A percentile compares a stretch with the other conserved stretches of the same genome.
phyloP scores from a whole-genome alignment of 345 rosid species.

The Aquilaria yunnanensis region DNA sequence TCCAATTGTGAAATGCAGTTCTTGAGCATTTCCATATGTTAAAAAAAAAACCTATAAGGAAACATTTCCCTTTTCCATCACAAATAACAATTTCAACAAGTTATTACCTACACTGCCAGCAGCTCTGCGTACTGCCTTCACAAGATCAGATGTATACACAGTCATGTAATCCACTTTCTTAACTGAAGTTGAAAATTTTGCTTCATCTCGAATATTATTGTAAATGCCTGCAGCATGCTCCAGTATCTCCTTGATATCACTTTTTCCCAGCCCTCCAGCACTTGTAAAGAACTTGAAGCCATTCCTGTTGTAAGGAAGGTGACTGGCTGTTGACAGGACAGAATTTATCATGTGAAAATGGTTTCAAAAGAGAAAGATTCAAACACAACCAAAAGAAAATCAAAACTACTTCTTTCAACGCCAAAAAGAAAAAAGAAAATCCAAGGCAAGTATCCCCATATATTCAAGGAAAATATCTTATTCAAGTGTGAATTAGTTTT shows the following conservation, averaged over 20 bases:
- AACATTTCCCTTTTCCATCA: background rate
- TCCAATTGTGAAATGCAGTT: background rate
- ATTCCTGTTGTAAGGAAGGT: slow-evolving; percentile 96
- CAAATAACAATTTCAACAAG: slow-evolving; percentile 9
- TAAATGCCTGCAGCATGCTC: slow-evolving; percentile 80
- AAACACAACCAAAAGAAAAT: slow-evolving; percentile 4
- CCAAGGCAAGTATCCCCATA: background rate
- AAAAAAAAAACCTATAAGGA: background rate
- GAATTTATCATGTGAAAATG: slow-evolving; percentile 11
- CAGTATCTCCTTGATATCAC: slow-evolving; percentile 79
- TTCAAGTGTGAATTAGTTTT: slow-evolving; percentile 3
- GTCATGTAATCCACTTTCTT: slow-evolving; percentile 82
- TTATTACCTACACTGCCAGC: slow-evolving; percentile 78
- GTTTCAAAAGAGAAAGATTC: background rate
- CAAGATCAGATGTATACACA: slow-evolving; percentile 78
- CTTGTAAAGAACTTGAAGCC: slow-evolving; percentile 96
- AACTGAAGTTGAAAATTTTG: slow-evolving; percentile 31
- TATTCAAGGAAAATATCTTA: slow-evolving; percentile 4
- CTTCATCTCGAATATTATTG: slow-evolving; percentile 41
- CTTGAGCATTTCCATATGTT: background rate
- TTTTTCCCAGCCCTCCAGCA: slow-evolving; percentile 91
- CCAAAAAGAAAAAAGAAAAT: background rate
- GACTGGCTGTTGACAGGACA: slow-evolving; percentile 71
- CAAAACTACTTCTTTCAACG: slow-evolving; percentile 1
- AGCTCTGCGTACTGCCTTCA: slow-evolving; percentile 78